These are phyloP conservation scores for Cajanus cajan DNA, from an alignment of 306 rosid genomes.

Conservation along the genomic window DNA sequence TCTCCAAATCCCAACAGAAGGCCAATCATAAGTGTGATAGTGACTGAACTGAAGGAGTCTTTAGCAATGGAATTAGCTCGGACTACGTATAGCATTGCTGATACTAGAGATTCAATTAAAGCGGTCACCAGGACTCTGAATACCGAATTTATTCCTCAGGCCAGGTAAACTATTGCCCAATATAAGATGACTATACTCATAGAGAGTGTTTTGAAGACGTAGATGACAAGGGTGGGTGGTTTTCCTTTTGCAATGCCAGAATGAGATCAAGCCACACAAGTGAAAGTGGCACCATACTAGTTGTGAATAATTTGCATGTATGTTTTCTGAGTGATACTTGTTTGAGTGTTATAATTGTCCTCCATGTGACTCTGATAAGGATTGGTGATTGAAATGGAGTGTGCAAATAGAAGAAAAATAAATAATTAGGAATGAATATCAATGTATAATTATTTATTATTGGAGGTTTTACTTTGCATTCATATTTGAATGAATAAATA, in stretches of 20 bases:
- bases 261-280: background rate
- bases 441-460: background rate
- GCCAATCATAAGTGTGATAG: conserved; percentile 44
- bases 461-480: background rate
- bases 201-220: background rate
- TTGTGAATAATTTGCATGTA: background rate
- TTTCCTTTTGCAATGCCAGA: background rate
- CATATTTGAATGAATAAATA: background rate
- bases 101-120: background rate
- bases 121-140: background rate
- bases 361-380: background rate
- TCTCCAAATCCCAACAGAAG: conserved; percentile 20
- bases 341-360: background rate
- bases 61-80: conserved; percentile 24
- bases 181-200: background rate
- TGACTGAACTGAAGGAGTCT: conserved; percentile 41
- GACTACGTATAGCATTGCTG: background rate
- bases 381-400: background rate
- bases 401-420: background rate
- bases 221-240: background rate
- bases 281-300: background rate
- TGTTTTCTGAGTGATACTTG: background rate
- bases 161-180: background rate
- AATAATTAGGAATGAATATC: background rate
- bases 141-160: background rate